phyloP scores from a whole-genome alignment of 2,329 filamentous ascomycete genomes.

The Aspergillus pseudonomiae region DNA sequence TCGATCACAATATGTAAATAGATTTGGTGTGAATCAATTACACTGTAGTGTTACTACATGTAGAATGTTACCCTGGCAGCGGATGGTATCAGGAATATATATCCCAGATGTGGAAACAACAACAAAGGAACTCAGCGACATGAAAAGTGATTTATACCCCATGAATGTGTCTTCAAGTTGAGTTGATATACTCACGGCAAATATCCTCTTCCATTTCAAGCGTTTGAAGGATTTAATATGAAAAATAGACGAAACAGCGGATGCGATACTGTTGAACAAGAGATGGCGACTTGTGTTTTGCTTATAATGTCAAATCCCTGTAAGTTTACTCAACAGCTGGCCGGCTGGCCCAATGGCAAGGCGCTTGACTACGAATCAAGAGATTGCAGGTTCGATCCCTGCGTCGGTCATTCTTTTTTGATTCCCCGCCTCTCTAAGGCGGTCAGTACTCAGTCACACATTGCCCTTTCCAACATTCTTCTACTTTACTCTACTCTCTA shows the following conservation, averaged over 20 bases:
- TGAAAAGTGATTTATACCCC: neutral
- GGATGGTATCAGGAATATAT: too few species aligned
- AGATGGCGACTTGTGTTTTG: neutral
- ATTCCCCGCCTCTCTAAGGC: neutral
- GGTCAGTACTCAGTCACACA: too few species aligned
- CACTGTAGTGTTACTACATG: too few species aligned
- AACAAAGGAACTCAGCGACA: too few species aligned
- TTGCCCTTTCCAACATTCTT: too few species aligned
- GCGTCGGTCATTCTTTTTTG: conserved; percentile 35
- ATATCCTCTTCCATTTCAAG: neutral
- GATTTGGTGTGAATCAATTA: too few species aligned
- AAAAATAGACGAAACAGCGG: too few species aligned
- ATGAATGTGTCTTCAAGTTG: fast-evolving
- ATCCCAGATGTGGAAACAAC: too few species aligned
- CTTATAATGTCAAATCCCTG: neutral
- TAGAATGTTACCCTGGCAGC: too few species aligned
- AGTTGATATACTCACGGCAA: neutral
- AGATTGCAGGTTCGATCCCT: conserved; percentile 54
- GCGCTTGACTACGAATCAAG: conserved; percentile 57
- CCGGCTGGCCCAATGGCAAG: conserved; percentile 40
- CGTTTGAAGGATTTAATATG: neutral
- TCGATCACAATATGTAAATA: too few species aligned
- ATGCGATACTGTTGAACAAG: too few species aligned
- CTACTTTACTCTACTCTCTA: too few species aligned
- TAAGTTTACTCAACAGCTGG: neutral